Percentiles rank a stretch among this genome's conserved stretches.
phyloP scores from a whole-genome alignment of 305 asterid genomes.

The Rubia balearica region DNA sequence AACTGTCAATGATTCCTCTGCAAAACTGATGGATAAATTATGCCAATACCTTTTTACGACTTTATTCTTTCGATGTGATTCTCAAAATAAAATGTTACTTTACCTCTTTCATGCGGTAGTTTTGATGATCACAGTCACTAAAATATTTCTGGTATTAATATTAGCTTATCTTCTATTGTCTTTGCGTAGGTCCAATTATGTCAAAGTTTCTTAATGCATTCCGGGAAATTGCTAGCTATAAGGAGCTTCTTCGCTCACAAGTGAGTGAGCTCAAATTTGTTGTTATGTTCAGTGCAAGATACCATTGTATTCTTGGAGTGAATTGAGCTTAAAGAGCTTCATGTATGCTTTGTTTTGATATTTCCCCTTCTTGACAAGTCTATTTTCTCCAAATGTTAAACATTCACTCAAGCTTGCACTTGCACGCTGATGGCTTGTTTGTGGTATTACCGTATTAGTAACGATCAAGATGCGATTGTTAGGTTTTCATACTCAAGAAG shows the following conservation, averaged over 20 bases:
- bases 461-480: not conserved
- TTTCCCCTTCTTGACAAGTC: not conserved
- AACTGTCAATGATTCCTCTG: not conserved
- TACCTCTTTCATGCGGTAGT: not conserved
- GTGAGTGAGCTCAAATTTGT: slow-evolving; percentile 38
- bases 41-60: not conserved
- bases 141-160: not conserved
- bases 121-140: not conserved
- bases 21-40: not conserved
- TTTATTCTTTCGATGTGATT: not conserved
- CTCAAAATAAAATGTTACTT: not conserved
- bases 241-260: slow-evolving; percentile 96
- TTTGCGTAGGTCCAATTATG: slow-evolving; percentile 69
- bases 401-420: not conserved
- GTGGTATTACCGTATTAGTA: too few relatives aligned
- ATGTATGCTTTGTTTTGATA: not conserved
- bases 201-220: slow-evolving; percentile 69
- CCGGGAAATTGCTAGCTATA: slow-evolving; percentile 83
- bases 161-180: not conserved
- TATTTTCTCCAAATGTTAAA: not conserved
- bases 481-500: not conserved
- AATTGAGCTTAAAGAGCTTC: not conserved
- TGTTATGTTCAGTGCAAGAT: not conserved
- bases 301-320: not conserved
- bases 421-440: too few relatives aligned